These are phyloP conservation scores for Nannizzia gypsea DNA, from an alignment of 2,329 filamentous ascomycete species.

Conservation along the genomic window DNA sequence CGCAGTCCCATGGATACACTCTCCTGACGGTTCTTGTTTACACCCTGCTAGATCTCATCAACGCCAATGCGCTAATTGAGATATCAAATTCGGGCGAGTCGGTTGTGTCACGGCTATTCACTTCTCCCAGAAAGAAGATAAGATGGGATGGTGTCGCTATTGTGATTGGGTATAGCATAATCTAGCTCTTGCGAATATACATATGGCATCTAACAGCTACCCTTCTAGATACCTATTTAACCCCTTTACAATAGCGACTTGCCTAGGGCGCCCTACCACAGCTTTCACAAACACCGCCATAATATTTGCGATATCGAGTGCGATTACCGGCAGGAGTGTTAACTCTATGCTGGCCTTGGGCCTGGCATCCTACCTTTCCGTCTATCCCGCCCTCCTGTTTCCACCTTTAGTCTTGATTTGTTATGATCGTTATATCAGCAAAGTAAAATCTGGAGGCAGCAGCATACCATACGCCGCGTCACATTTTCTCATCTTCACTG, in stretches of 20 bases:
- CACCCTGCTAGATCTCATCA: constrained; percentile 66
- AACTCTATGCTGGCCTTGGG: constrained; percentile 75
- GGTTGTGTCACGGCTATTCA: constrained; percentile 59
- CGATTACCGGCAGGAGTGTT: constrained; percentile 58
- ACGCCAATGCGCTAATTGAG: constrained; percentile 62
- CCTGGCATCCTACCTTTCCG: constrained; percentile 78
- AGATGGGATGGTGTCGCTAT: constrained; percentile 64
- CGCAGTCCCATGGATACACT: constrained; percentile 53
- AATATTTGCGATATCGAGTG: constrained; percentile 69
- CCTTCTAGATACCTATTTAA: constrained; percentile 74
- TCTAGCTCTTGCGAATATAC: background rate
- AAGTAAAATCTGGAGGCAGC: constrained; percentile 20
- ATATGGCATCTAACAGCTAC: background rate
- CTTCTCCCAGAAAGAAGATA: constrained; percentile 63
- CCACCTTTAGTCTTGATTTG: constrained; percentile 70
- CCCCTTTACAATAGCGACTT: constrained; percentile 84
- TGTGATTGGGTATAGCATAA: constrained; percentile 56
- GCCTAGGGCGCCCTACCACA: constrained; percentile 76
- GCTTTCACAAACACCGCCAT: constrained; percentile 84
- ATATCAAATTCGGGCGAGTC: constrained; percentile 77
- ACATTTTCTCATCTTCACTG: constrained; percentile 43
- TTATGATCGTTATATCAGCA: constrained; percentile 51
- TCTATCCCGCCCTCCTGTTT: constrained; percentile 81
- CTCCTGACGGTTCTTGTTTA: constrained; percentile 71
- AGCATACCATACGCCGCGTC: constrained; percentile 41